Base-by-base conservation (phyloP, 1,284 basidiomycete genomes). In the Entoloma clypeatum region DNA sequence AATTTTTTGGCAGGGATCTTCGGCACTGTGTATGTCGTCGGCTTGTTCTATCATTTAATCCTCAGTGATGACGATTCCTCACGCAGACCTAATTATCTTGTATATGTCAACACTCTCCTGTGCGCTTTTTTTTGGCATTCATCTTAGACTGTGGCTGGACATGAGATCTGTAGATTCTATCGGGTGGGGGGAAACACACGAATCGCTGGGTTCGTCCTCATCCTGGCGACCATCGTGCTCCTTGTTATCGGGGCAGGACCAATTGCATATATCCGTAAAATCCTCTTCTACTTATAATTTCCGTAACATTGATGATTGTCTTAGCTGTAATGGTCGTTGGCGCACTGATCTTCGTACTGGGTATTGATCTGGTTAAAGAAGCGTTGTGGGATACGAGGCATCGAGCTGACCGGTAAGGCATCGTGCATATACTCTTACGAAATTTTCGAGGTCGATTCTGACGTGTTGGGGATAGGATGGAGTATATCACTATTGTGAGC, bases 301-400 rank as follows among this genome's bases (percentile, higher is more conserved):
- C 3, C 13, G 22, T 8, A 8, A 9, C 18, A 2, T 28, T 40
- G 19, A 14, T 28, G 32, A 19, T 33, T 43, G 40, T 11, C 37
- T 5, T 50, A 92, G 89, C 91, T 44, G 81, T 94, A 28, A 84
- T 90, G 77, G 82, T 93, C 3, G 91, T 94, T 11, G 87, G 87
- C 1, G 86, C 94, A 2, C 73, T 99, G 44, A 98, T 99, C 56
- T 95, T 93, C 53, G 92, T 97, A 7, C 77, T 99, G 17, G 95
- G 95, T 0, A 80, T 98, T 46, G 95, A 99, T 54, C 77, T 99
- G 21, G 81, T 91, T 22, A 95, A 95, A 57, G 95, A 96, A 58
- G 93, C 95, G 0, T 64, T 98, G 3, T 98, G 93, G 92, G 95
- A 99, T 64, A 96, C 94, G 3, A 72, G 91, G 32, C 79, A 92